Conservation (phyloP, 495 filamentous ascomycete species). For the Antarctomyces pellizariae region DNA sequence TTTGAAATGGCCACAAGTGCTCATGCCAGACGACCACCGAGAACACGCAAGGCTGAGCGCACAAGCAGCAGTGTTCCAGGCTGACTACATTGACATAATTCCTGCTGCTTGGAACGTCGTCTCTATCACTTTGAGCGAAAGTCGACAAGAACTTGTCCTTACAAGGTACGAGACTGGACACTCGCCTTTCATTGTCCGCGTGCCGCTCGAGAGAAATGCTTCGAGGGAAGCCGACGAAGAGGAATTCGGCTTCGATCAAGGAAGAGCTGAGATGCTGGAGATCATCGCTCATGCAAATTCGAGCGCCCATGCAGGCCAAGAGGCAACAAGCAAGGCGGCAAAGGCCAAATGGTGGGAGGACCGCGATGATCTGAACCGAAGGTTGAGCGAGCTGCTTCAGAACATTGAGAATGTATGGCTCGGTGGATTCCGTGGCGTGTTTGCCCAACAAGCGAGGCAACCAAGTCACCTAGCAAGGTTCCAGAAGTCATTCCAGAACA, state of each 20-base stretch:
- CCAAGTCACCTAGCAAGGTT: constrained; percentile 45
- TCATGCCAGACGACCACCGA: too few relatives aligned
- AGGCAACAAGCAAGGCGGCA: constrained; percentile 30
- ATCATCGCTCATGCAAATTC: constrained; percentile 60
- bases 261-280: constrained; percentile 51
- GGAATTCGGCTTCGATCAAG: constrained; percentile 60
- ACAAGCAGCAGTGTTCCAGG: constrained; percentile 30
- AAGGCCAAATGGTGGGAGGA: constrained; percentile 77
- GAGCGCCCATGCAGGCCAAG: constrained; percentile 50
- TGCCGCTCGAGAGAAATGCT: constrained; percentile 62
- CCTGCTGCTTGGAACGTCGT: constrained; percentile 65
- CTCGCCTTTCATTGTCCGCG: constrained; percentile 58
- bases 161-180: constrained; percentile 50
- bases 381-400: constrained; percentile 51
- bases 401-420: constrained; percentile 89
- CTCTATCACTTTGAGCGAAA: constrained; percentile 63
- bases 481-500: constrained; percentile 47
- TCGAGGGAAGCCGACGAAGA: constrained; percentile 62
- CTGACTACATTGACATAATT: constrained; percentile 57
- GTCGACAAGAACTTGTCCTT: constrained; percentile 56
- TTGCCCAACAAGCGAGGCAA: constrained; percentile 43
- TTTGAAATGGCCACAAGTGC: constrained; percentile 22
- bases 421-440: constrained; percentile 77
- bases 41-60: background rate
- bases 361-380: constrained; percentile 52